These are phyloP conservation scores for Herpotrichia juniperi DNA, from an alignment of 2,329 filamentous ascomycete genomes.

Conservation along the genomic window DNA sequence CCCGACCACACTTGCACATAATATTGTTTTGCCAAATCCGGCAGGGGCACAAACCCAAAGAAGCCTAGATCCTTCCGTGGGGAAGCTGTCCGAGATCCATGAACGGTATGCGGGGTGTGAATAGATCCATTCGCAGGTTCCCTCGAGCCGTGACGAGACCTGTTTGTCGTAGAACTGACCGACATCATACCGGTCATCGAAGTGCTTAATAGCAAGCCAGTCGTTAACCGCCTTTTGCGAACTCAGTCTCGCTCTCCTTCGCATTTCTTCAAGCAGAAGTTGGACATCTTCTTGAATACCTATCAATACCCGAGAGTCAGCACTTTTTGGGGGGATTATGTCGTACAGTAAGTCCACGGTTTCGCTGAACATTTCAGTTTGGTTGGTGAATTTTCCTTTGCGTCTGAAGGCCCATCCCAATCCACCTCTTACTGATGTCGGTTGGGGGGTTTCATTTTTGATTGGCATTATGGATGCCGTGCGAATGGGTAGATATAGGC, in stretches of 20 bases:
- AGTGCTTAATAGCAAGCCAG: not conserved
- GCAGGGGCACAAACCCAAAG: conserved; percentile 7
- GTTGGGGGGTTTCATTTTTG: not conserved
- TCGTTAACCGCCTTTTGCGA: not conserved
- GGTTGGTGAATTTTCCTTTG: not conserved
- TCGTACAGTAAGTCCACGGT: not conserved
- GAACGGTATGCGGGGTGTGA: not conserved
- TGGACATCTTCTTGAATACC: not conserved
- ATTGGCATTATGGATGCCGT: not conserved
- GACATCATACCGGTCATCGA: not conserved
- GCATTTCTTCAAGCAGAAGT: not conserved
- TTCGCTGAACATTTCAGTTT: not conserved
- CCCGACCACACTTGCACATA: conserved; percentile 37
- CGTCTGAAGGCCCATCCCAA: not conserved
- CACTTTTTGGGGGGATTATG: not conserved
- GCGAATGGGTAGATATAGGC: not conserved
- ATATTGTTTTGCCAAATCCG: conserved; percentile 44
- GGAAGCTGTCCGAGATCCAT: not conserved
- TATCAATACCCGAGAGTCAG: not conserved
- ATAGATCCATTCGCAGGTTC: not conserved
- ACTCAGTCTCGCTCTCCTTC: not conserved
- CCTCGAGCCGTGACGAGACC: not conserved
- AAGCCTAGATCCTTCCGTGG: not conserved
- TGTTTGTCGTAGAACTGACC: not conserved
- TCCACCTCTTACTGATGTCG: not conserved